Percentiles rank a stretch among this genome's conserved stretches.
Evolutionary conservation across 2,329 filamentous ascomycete genomes (phyloP).

Genomic region (Diaporthe sp.): DNA sequence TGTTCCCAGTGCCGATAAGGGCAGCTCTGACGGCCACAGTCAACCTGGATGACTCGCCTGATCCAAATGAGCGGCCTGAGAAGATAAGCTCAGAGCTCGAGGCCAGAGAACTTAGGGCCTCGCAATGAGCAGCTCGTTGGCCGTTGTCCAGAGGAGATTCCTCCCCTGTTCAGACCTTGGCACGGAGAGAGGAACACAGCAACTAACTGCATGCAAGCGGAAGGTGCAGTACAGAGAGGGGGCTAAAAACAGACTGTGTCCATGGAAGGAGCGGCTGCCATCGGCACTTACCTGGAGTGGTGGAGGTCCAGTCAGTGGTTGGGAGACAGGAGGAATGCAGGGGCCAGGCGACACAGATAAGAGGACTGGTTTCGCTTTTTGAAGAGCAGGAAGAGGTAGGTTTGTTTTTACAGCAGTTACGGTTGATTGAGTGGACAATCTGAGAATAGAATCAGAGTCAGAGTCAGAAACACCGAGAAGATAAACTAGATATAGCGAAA

Average conservation of each 20-base stretch:
- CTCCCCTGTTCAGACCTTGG: not conserved
- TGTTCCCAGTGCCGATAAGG: conserved; percentile 28
- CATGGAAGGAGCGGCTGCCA: conserved; percentile 25
- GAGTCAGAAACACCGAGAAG: not conserved
- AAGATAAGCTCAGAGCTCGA: not conserved
- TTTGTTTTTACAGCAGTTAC: conserved; percentile 1
- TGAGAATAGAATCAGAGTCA: not conserved
- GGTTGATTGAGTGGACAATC: not conserved
- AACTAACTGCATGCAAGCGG: conserved; percentile 22
- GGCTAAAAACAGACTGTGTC: conserved; percentile 22
- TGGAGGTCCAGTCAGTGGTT: conserved; percentile 6
- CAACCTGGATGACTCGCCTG: conserved; percentile 35
- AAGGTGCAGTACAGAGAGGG: not conserved
- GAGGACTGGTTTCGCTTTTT: not conserved
- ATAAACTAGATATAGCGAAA: conserved; percentile 1
- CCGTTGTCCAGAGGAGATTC: not conserved
- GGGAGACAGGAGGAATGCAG: not conserved
- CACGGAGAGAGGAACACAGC: not conserved
- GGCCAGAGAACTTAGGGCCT: not conserved
- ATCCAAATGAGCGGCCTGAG: not conserved
- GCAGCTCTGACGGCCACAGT: conserved; percentile 29
- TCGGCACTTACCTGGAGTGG: conserved; percentile 31
- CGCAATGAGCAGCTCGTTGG: not conserved
- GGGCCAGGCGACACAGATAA: not conserved
- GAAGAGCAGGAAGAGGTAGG: not conserved